A percentile compares a stretch with the other conserved stretches of the same genome.
Conservation (phyloP, 2,329 filamentous ascomycete genomes). For the Colletotrichum kahawae region DNA sequence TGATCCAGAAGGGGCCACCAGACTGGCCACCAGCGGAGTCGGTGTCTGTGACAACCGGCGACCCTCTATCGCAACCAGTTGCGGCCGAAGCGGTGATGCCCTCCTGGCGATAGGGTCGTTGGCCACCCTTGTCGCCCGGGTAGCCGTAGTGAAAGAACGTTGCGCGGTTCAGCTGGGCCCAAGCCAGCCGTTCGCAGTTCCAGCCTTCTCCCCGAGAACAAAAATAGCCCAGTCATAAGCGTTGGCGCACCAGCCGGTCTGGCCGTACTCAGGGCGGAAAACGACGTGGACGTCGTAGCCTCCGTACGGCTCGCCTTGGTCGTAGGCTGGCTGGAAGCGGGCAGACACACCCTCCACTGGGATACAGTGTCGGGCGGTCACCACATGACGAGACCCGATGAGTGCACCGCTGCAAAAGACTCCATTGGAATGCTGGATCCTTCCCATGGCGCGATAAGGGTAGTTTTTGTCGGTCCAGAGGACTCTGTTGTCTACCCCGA, state of each 20-base stretch:
- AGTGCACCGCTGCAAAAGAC: constrained; percentile 30
- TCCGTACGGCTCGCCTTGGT: constrained; percentile 24
- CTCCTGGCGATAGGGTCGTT: constrained; percentile 21
- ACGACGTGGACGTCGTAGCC: background rate
- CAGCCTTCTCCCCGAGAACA: constrained; percentile 28
- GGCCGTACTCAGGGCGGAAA: background rate
- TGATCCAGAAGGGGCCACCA: constrained; percentile 8
- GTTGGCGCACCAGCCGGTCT: constrained; percentile 10
- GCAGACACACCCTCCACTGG: constrained; percentile 21
- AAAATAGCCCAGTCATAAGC: constrained; percentile 31
- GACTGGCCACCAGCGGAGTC: constrained; percentile 8
- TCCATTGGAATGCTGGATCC: constrained; percentile 25
- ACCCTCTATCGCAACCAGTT: background rate
- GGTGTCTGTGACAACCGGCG: constrained; percentile 1
- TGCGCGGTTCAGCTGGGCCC: constrained; percentile 21
- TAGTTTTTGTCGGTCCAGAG: constrained; percentile 9
- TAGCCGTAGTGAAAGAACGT: constrained; percentile 26
- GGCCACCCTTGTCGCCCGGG: constrained; percentile 23
- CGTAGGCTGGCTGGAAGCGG: constrained; percentile 29
- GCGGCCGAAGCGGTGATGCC: constrained; percentile 7
- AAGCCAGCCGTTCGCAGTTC: constrained; percentile 29
- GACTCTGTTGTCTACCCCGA: constrained; percentile 6
- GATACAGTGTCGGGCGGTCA: constrained; percentile 31
- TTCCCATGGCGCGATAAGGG: constrained; percentile 22
- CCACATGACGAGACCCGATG: constrained; percentile 32